These are phyloP conservation scores for Cercospora sesami DNA, from an alignment of 2,329 filamentous ascomycete genomes.

Conservation along the genomic window DNA sequence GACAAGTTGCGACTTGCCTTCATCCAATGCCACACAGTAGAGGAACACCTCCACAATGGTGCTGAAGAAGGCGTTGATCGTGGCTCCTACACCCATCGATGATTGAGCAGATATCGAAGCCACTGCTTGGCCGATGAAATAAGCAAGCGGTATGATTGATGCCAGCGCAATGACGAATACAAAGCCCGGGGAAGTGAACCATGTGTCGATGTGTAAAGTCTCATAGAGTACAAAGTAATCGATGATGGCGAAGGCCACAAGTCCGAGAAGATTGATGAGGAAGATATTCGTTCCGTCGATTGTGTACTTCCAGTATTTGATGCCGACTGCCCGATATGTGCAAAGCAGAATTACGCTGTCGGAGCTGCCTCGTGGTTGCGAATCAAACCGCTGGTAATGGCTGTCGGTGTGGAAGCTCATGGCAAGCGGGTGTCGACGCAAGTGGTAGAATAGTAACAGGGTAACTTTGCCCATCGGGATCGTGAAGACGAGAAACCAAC, in stretches of 20 bases:
- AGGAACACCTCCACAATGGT: constrained; percentile 97
- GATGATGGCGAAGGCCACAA: constrained; percentile 92
- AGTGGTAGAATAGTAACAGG: constrained; percentile 82
- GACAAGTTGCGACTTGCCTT: constrained; percentile 89
- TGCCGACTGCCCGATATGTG: constrained; percentile 91
- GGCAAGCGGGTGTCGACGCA: constrained; percentile 87
- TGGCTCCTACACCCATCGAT: constrained; percentile 95
- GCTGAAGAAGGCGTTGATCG: constrained; percentile 97
- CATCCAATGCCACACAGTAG: constrained; percentile 88
- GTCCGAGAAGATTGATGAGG: constrained; percentile 90
- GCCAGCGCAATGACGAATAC: constrained; percentile 80
- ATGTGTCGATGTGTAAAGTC: constrained; percentile 66
- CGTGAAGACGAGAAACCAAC: constrained; percentile 96
- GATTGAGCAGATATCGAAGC: constrained; percentile 98
- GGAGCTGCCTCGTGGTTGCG: constrained; percentile 57
- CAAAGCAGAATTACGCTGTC: constrained; percentile 77
- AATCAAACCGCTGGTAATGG: constrained; percentile 65
- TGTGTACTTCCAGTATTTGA: constrained; percentile 99
- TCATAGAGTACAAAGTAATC: constrained; percentile 81
- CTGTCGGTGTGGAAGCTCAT: constrained; percentile 89
- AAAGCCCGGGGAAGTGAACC: constrained; percentile 79
- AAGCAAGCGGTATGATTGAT: constrained; percentile 93
- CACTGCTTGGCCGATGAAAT: constrained; percentile 98
- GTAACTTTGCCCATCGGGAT: constrained; percentile 99
- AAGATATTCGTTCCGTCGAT: constrained; percentile 98